phyloP scores from a whole-genome alignment of 768 basidiomycete species.

The Strobilomyces dryophilus region DNA sequence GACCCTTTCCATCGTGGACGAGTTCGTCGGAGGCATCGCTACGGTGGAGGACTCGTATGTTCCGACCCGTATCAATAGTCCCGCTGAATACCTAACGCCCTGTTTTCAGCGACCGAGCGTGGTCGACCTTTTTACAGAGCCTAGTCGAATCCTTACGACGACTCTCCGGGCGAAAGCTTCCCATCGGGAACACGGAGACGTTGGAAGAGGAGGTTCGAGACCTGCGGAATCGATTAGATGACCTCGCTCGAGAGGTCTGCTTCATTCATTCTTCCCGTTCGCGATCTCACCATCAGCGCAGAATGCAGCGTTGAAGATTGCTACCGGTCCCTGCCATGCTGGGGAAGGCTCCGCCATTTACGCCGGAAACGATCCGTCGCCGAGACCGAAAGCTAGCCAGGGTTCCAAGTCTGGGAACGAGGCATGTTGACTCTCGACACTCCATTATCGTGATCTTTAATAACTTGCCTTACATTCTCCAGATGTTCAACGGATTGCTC shows the following conservation, averaged over 20 bases:
- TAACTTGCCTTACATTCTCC: not conserved
- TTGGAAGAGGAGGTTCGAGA: conserved; percentile 57
- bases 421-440: conserved; percentile 32
- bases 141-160: conserved; percentile 60
- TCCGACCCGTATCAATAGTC: not conserved
- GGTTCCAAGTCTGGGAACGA: conserved; percentile 52
- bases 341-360: conserved; percentile 17
- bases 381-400: conserved; percentile 33
- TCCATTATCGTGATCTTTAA: not conserved
- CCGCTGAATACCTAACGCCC: conserved; percentile 13
- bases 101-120: conserved; percentile 55
- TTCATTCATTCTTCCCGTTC: not conserved
- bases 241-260: conserved; percentile 62
- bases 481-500: conserved; percentile 70
- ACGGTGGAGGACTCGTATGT: conserved; percentile 62
- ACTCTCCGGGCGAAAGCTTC: conserved; percentile 61
- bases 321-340: conserved; percentile 1
- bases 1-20: conserved; percentile 54
- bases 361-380: conserved; percentile 7
- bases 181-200: conserved; percentile 43
- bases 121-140: conserved; percentile 56
- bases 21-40: conserved; percentile 60
- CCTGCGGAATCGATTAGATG: conserved; percentile 56
- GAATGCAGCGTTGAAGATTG: conserved; percentile 5
- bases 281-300: not conserved